Conservation (phyloP, 768 basidiomycete genomes). For the Collybiopsis luxurians region DNA sequence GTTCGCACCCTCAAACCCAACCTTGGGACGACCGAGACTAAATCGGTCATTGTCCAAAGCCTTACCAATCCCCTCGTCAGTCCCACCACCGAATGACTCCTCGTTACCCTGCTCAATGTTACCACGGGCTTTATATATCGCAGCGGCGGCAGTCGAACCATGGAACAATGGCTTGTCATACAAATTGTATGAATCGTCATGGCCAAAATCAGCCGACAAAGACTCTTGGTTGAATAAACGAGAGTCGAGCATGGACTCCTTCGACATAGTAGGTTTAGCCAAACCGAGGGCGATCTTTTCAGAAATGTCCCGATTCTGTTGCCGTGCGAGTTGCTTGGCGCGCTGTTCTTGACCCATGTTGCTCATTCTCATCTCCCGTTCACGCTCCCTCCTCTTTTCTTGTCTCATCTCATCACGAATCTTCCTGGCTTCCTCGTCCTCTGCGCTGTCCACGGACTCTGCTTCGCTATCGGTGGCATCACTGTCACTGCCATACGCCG, state of each 20-base stretch:
- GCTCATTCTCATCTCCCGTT: conserved; percentile 97
- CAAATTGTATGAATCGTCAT: conserved; percentile 91
- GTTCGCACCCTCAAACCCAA: conserved; percentile 90
- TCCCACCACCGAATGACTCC: conserved; percentile 91
- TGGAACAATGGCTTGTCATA: conserved; percentile 97
- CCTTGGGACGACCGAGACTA: conserved; percentile 74
- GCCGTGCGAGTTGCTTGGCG: conserved; percentile 91
- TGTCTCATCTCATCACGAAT: conserved; percentile 88
- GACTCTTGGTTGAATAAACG: conserved; percentile 97
- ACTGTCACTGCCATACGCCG: conserved; percentile 84
- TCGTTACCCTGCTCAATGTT: conserved; percentile 84
- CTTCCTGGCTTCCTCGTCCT: conserved; percentile 82
- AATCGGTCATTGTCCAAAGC: conserved; percentile 95
- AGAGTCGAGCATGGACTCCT: conserved; percentile 97
- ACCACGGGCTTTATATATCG: conserved; percentile 97
- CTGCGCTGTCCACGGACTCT: conserved; percentile 50
- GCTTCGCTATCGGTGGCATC: conserved; percentile 47
- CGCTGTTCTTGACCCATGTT: conserved; percentile 98
- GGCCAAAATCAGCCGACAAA: conserved; percentile 75
- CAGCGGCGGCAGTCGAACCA: conserved; percentile 94
- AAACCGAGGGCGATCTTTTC: conserved; percentile 98
- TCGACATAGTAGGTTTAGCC: conserved; percentile 93
- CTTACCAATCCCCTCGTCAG: conserved; percentile 90
- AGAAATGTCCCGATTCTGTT: conserved; percentile 98
- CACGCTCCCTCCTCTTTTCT: conserved; percentile 91